A percentile compares a stretch with the other conserved stretches of the same genome.
phyloP scores from a whole-genome alignment of 345 rosid genomes.

The Corymbia maculata region DNA sequence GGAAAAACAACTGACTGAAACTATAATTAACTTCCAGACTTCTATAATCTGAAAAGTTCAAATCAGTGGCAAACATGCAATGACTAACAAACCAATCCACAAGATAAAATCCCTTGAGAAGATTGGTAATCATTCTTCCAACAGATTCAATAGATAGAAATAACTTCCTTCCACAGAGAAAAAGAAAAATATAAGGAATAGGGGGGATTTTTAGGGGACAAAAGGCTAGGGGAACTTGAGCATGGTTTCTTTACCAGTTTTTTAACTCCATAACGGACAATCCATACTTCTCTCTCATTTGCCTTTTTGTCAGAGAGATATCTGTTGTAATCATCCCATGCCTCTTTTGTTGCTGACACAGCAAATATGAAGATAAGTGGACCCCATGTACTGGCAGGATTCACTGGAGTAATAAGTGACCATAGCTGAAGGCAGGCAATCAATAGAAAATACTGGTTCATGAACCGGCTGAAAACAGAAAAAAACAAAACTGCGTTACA shows the following conservation, averaged over 20 bases:
- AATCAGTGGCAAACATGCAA: neutral
- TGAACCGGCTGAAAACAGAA: slow-evolving; percentile 76
- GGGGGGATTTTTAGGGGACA: neutral
- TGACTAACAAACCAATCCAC: neutral
- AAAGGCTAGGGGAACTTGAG: neutral
- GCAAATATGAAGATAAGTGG: slow-evolving; percentile 92
- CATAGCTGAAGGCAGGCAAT: slow-evolving; percentile 99
- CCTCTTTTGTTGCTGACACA: slow-evolving; percentile 95
- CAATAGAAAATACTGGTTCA: slow-evolving; percentile 98
- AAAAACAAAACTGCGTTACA: neutral
- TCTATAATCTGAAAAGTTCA: neutral
- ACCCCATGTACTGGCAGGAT: slow-evolving; percentile 99
- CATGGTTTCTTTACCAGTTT: slow-evolving; percentile 50
- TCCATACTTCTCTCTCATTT: slow-evolving; percentile 94
- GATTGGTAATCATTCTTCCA: neutral
- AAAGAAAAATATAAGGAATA: neutral
- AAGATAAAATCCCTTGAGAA: neutral
- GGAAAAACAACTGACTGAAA: neutral
- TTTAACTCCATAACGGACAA: slow-evolving; percentile 67
- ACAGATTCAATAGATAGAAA: neutral
- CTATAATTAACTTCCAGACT: neutral
- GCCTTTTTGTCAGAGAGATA: slow-evolving; percentile 93
- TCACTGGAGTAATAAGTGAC: slow-evolving; percentile 98
- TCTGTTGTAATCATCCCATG: slow-evolving; percentile 99
- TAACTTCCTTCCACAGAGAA: neutral